These are phyloP conservation scores for Rhodotorula sp. DNA, from an alignment of 1,284 basidiomycete species.

Conservation along the genomic window DNA sequence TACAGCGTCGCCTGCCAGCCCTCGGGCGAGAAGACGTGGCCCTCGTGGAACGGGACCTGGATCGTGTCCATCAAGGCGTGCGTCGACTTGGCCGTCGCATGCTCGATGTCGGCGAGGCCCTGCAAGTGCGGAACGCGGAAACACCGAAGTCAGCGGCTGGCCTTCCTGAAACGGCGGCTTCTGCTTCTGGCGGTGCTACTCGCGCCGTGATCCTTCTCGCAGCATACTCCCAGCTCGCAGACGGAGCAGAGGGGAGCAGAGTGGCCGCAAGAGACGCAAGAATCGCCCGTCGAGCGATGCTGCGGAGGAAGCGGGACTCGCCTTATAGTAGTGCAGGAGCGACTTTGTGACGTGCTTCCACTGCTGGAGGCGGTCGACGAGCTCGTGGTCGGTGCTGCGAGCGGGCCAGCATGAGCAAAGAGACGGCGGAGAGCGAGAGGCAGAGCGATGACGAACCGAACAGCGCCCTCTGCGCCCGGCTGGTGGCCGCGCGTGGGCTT, in stretches of 20 bases:
- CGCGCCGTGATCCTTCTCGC: no score
- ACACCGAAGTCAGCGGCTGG: no score
- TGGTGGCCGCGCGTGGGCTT: slow-evolving; percentile 42
- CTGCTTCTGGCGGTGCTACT: no score
- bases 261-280: no score
- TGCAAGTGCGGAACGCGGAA: background rate
- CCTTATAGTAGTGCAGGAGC: slow-evolving; percentile 40
- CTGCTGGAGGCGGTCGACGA: slow-evolving; percentile 42
- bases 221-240: no score
- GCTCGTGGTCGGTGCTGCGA: slow-evolving; percentile 32
- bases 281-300: background rate
- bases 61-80: slow-evolving; percentile 38
- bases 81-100: slow-evolving; percentile 31
- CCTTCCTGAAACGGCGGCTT: no score
- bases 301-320: background rate
- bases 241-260: no score
- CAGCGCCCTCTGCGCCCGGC: slow-evolving; percentile 19
- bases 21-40: slow-evolving; percentile 43
- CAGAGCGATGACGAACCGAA: slow-evolving; percentile 18
- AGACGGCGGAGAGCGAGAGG: no score
- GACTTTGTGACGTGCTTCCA: slow-evolving; percentile 43
- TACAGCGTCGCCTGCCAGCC: slow-evolving; percentile 43
- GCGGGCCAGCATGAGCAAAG: background rate
- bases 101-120: slow-evolving; percentile 40
- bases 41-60: slow-evolving; percentile 43